Conservation (phyloP, 2,329 filamentous ascomycete species). For the Fusarium staphyleae region DNA sequence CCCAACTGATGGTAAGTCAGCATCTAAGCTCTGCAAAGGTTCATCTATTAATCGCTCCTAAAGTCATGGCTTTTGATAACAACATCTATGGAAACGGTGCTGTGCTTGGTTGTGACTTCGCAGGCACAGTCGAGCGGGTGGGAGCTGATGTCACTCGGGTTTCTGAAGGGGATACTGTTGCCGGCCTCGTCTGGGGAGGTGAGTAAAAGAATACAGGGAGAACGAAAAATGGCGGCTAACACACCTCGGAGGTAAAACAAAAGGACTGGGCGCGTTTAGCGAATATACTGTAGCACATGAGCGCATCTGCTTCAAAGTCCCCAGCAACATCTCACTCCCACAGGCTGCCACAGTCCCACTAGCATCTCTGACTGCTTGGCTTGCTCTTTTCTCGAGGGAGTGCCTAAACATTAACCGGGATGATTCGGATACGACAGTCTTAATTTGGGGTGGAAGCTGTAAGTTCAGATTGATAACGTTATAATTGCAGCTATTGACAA, state of each 20-base stretch:
- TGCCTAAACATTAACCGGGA: slow-evolving; percentile 45
- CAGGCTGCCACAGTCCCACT: slow-evolving; percentile 51
- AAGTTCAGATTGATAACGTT: slow-evolving; percentile 23
- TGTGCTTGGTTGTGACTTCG: slow-evolving; percentile 50
- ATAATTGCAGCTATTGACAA: neutral
- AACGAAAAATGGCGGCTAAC: neutral
- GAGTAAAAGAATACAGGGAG: neutral
- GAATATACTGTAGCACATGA: slow-evolving; percentile 52
- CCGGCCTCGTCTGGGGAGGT: slow-evolving; percentile 43
- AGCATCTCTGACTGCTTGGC: slow-evolving; percentile 48
- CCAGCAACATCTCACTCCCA: slow-evolving; percentile 38
- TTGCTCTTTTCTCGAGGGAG: slow-evolving; percentile 49
- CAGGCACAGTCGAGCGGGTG: slow-evolving; percentile 45
- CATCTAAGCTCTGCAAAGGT: neutral
- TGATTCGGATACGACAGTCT: slow-evolving; percentile 32
- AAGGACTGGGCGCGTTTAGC: slow-evolving; percentile 49
- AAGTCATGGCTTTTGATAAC: slow-evolving; percentile 46
- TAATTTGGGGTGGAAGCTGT: slow-evolving; percentile 56
- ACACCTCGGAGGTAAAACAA: slow-evolving; percentile 25
- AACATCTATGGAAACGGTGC: slow-evolving; percentile 49
- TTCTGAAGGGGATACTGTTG: slow-evolving; percentile 33
- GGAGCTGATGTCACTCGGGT: slow-evolving; percentile 38
- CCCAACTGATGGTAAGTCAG: slow-evolving; percentile 35
- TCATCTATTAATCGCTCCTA: neutral
- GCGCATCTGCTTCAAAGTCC: slow-evolving; percentile 50